Evolutionary conservation across 352 stramenopile species (phyloP).

Genomic region (Pythium sp.): DNA sequence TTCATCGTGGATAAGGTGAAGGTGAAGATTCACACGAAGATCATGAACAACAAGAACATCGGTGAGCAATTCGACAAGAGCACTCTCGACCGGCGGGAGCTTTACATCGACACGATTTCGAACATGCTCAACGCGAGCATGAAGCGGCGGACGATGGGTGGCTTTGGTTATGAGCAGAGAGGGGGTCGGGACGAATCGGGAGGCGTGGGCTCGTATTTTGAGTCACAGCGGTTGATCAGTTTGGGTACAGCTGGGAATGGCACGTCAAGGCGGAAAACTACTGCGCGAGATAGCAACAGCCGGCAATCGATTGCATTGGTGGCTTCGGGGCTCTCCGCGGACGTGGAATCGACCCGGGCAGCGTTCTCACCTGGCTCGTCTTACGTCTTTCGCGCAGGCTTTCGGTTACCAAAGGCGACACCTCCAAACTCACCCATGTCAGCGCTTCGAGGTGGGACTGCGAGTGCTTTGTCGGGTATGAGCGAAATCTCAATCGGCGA

Average conservation of each 20-base stretch:
- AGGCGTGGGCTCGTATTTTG: conserved; percentile 35
- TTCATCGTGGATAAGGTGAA: conserved; percentile 73
- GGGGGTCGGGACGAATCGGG: conserved; percentile 14
- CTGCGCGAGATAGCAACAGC: conserved; percentile 15
- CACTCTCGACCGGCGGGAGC: conserved; percentile 66
- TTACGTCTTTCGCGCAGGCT: conserved; percentile 55
- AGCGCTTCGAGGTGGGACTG: background rate
- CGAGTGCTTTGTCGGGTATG: conserved; percentile 3
- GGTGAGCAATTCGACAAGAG: conserved; percentile 86
- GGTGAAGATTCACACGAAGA: conserved; percentile 77
- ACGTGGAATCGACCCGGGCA: conserved; percentile 24
- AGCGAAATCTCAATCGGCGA: conserved; percentile 10
- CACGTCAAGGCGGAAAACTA: conserved; percentile 25
- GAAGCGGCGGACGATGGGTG: conserved; percentile 60
- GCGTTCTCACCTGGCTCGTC: conserved; percentile 38
- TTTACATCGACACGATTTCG: conserved; percentile 76
- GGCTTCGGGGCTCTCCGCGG: conserved; percentile 27
- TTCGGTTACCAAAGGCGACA: conserved; percentile 49
- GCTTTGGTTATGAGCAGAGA: conserved; percentile 13
- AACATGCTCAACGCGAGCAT: conserved; percentile 79
- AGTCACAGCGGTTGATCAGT: conserved; percentile 43
- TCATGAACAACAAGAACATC: conserved; percentile 90
- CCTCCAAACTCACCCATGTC: conserved; percentile 25
- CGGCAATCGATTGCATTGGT: conserved; percentile 29
- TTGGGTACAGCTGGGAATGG: conserved; percentile 18